These are phyloP conservation scores for Russula olivacea DNA, from an alignment of 768 basidiomycete species.

Conservation along the genomic window DNA sequence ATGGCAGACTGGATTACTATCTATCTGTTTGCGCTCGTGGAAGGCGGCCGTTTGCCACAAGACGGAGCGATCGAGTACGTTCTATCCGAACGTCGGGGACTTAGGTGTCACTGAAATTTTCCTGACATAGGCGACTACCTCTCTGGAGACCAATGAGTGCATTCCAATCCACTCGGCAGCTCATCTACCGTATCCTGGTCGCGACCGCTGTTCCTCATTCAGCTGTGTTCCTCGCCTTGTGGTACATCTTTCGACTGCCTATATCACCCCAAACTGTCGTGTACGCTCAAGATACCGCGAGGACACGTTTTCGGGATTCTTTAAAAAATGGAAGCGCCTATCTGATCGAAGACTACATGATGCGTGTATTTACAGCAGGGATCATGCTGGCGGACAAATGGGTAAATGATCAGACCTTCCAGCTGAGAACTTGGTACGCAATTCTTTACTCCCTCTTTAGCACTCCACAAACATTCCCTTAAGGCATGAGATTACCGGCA, in stretches of 20 bases:
- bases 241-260: slow-evolving; percentile 32
- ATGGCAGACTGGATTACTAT: slow-evolving; percentile 23
- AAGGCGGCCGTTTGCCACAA: slow-evolving; percentile 20
- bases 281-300: slow-evolving; percentile 17
- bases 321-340: slow-evolving; percentile 30
- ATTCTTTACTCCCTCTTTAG: not conserved
- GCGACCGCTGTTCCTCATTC: slow-evolving; percentile 22
- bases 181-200: slow-evolving; percentile 19
- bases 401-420: slow-evolving; percentile 32
- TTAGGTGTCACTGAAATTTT: slow-evolving; percentile 3
- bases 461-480: not conserved
- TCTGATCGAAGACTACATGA: slow-evolving; percentile 33
- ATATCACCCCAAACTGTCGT: slow-evolving; percentile 21
- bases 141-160: slow-evolving; percentile 21
- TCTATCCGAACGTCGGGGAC: not conserved
- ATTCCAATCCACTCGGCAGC: slow-evolving; percentile 22
- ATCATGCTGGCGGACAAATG: slow-evolving; percentile 36
- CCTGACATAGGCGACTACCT: slow-evolving; percentile 13
- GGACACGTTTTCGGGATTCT: slow-evolving; percentile 31
- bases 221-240: slow-evolving; percentile 26
- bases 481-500: slow-evolving; percentile 23
- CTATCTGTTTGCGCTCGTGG: slow-evolving; percentile 21
- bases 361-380: slow-evolving; percentile 33
- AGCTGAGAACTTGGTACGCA: slow-evolving; percentile 32
- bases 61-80: slow-evolving; percentile 22